phyloP scores from a whole-genome alignment of 2,329 filamentous ascomycete species.

The Tolypocladium cylindrosporum region DNA sequence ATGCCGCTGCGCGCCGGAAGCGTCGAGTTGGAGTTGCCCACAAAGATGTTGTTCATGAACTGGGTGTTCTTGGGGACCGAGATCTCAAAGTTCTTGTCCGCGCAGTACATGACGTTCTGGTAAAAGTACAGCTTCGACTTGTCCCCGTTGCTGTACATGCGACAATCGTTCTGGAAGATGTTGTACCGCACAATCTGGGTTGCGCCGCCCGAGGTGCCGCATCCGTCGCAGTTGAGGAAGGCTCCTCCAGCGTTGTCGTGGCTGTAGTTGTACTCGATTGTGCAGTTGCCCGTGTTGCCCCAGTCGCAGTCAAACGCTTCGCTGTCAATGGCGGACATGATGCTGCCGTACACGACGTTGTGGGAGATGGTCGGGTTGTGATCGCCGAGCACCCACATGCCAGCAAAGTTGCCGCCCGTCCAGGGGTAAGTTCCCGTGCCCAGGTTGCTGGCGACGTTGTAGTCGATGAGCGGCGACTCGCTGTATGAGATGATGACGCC shows the following conservation, averaged over 20 bases:
- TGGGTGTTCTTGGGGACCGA: constrained; percentile 8
- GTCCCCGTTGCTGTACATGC: constrained; percentile 12
- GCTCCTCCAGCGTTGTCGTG: constrained; percentile 16
- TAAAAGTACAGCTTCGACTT: constrained; percentile 12
- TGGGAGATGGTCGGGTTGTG: constrained; percentile 9
- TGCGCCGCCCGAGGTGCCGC: constrained; percentile 12
- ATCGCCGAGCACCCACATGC: constrained; percentile 15
- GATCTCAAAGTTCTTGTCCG: constrained; percentile 10
- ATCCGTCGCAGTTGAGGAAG: constrained; percentile 15
- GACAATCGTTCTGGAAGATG: constrained; percentile 15
- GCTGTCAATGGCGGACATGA: constrained; percentile 13
- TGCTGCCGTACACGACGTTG: constrained; percentile 14
- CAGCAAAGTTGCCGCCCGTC: constrained; percentile 15
- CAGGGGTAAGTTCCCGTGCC: constrained; percentile 13
- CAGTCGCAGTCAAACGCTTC: constrained; percentile 16
- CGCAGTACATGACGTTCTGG: constrained; percentile 15
- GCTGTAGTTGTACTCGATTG: constrained; percentile 15
- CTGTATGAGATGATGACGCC: constrained; percentile 12
- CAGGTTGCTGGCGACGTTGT: constrained; percentile 11
- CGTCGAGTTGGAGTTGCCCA: constrained; percentile 10
- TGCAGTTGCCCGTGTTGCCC: constrained; percentile 15
- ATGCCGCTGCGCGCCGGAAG: constrained; percentile 8
- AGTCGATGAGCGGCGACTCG: constrained; percentile 10
- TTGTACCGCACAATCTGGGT: constrained; percentile 15
- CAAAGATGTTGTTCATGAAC: constrained; percentile 15